Evolutionary conservation across 2,329 filamentous ascomycete species (phyloP), one percentile per base, ranked within the genome.

Genomic region (Nemania serpens): DNA sequence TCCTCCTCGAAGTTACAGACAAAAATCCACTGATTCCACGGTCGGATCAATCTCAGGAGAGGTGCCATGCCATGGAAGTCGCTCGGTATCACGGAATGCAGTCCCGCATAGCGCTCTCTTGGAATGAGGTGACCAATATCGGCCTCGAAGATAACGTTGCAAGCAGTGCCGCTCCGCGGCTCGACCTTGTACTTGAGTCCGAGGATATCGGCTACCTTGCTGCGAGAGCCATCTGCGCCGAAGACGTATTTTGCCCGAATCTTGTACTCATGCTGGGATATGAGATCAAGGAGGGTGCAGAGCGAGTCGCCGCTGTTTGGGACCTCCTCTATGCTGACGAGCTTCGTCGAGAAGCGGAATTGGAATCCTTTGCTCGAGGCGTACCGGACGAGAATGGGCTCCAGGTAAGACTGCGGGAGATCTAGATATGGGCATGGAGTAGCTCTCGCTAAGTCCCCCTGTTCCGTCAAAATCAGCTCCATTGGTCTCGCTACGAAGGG

Each of bases 11-110:
- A 76, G 17, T 82, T 72, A 4, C 84, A 67, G 56, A 81, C 77
- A 37, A 81, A 77, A 70, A 82, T 75, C 82, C 83, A 87, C 70
- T 86, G 78, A 63, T 80, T 69, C 84, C 83, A 87, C 0, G 84
- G 80, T 70, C 81, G 82, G 12, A 87, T 81, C 81, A 87, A 83
- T 18, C 84, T 75, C 2, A 79, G 73, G 59, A 83, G 73, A 7
- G 69, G 71, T 41, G 73, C 76, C 77, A 80, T 1, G 71, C 81
- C 71, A 77, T 11, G 45, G 51, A 84, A 5, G 75, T 81, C 79
- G 0, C 84, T 81, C 58, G 82, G 79, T 63, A 86, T 75, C 10
- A 84, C 73, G 77, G 80, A 84, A 67, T 87, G 83, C 5, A 87
- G 72, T 63, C 84, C 84, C 0, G 83, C 84, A 17, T 75, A 75